Base-by-base conservation (phyloP, 331 rosid genomes). In the Acacia concinna region DNA sequence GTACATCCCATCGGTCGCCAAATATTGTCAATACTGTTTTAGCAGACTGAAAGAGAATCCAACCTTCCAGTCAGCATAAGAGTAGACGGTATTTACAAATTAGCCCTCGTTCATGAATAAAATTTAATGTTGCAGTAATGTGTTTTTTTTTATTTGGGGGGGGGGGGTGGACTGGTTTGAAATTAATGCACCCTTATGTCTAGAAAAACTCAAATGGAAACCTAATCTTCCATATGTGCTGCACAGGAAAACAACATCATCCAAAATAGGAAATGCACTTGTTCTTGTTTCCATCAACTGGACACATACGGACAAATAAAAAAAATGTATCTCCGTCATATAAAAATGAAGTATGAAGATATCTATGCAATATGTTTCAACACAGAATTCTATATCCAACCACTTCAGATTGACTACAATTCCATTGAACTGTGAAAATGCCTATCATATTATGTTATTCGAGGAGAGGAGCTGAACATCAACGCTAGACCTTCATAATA, bases 1-100 rank as follows among this genome's bases (percentile, higher is more conserved):
- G 98, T 81, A 96, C 99, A 82, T 85, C 88, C 99, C 99, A 96
- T 41, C 78, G 85, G 51, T 84, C 38, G 47, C 94, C 97, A 79
- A 91, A 75, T 68, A 86, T 91, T 78, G 81, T 80, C 68, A 73
- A 77, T 72, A 75, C 80, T 56, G 86, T 84, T 75, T 82, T 86
- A 51, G 89, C 86, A 73, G 80, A 90, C 98, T 93, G 93, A 83
- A 86, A 79, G 37, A 70, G 76, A 38, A 79, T 40, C 38, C 20
- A 76, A 64, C 59, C 46, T 63, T 71, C 66, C 18, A 71, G 60
- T 68, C 43, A 81, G 31, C 30, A 68, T 28, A 68, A 68, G 40
- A 73, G 25, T 56, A 52, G 62, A 73, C 35, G 21, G 21, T 65
- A 78, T 34, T n/a, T 37, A 23, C 40, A 69, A 28, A 43, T 43